Evolutionary conservation across 2,329 filamentous ascomycete genomes (phyloP), one percentile per base, ranked within the genome.

Genomic region (Paecilomyces variotii): DNA sequence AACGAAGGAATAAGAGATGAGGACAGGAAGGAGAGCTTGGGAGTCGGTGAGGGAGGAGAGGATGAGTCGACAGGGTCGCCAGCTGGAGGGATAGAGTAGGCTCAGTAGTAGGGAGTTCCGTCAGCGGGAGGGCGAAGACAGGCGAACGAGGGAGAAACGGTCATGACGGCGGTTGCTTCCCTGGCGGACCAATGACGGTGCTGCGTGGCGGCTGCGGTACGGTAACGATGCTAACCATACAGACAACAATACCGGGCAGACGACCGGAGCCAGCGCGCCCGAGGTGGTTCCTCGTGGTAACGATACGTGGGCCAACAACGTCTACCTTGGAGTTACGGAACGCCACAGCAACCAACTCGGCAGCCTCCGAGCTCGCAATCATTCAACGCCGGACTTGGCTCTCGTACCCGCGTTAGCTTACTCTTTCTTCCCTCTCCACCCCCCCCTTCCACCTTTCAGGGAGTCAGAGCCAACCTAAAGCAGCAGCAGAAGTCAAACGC

Each of bases 131-230:
- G 63, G 30, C 56, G 63, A 66, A 64, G 57, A 56, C 61, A 59
- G 62, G 60, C 60, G 64, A 66, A 66, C 58, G 62, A 63, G 61
- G 61, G 61, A 64, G 62, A 67, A 60, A 56, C 57, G 11, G 28
- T 25, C 30, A 39, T 32, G 6, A 32, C 30, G 5, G 56, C 49
- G 56, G 27, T 56, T 28, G 59, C 58, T 54, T 35, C n/a, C 12
- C 28, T 28, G 10, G 57, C 62, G 28, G 65, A 14, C 60, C 62
- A 63, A 61, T 61, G 57, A 56, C 32, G 30, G 52, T 6, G 32
- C 24, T 58, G 55, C 49, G 53, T 35, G 3, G 14, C 10, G 56
- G 28, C 50, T 28, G 50, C 28, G 56, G 55, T 63, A 65, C 64
- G 60, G 61, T 65, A 61, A 56, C 53, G 34, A 55, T 62, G 62